Evolutionary conservation across 202 grass and related monocot genomes (phyloP), one percentile per base, ranked within the genome.

Genomic region (Zoysia matrella): DNA sequence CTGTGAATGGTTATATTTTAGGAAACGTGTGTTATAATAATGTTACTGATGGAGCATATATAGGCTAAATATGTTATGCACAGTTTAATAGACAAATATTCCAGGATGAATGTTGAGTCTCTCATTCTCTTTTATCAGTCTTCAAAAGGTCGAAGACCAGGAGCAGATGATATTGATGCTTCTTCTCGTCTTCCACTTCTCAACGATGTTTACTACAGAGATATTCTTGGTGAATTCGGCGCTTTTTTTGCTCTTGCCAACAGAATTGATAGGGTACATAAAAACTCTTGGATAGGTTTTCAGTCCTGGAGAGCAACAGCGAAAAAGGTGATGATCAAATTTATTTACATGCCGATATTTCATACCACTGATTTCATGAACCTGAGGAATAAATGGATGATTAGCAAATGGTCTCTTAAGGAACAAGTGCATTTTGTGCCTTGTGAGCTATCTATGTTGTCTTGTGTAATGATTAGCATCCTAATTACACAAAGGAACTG

Each of bases 221-320:
- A 98, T 80, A 83, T 93, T 76, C 93, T 99, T 73, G 92, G 87
- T 79, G 96, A 99, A 89, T 96, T 93, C 86, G 96, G 96, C 69
- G 85, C 96, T 82, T 94, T 94, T 80, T 99, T 96, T 81, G 96
- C 93, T 80, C 75, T 99, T 41, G 93, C 91, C 73, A 94, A 94
- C 77, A 84, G 93, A 72, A 89, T 96, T 86, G 96, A 99, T 67
- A 80, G 89, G 69, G 83, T 99, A 76, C 96, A 99, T 82, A 99
- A 90, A 78, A 99, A 92, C 89, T 88, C 89, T 68, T 99, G 96
- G 96, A 96, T 99, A 83, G 96, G 96, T n/a, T 99, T 99, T 85
- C 96, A 99, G n/a, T 99, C 87, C 69, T 99, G 96, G 96, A 93
- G 96, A 74, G 85, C 67, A 41, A 89, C 93, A 70, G 93, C 96